A percentile compares a stretch with the other conserved stretches of the same genome.
Evolutionary conservation across 495 filamentous ascomycete species (phyloP).

Genomic region (Podospora tetraspora): DNA sequence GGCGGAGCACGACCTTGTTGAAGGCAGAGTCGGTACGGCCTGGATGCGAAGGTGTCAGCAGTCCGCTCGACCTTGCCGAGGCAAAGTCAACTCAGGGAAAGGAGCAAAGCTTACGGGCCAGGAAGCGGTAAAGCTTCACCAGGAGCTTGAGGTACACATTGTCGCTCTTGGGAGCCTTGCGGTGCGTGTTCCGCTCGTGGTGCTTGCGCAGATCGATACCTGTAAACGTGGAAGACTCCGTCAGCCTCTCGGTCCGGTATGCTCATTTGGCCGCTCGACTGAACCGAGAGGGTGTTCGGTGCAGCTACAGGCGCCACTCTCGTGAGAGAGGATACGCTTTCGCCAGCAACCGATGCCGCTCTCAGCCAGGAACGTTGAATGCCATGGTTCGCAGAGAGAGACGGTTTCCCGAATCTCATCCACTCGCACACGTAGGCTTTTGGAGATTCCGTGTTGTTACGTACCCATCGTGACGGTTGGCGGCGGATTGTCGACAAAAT

Average conservation of each 20-base stretch:
- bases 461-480: constrained; percentile 50
- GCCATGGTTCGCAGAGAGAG: constrained; percentile 38
- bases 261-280: constrained; percentile 31
- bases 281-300: not conserved
- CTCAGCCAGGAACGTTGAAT: constrained; percentile 23
- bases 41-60: constrained; percentile 29
- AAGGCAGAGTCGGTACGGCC: constrained; percentile 93
- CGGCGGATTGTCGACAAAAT: constrained; percentile 36
- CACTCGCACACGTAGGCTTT: constrained; percentile 43
- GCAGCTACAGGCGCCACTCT: constrained; percentile 1
- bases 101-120: constrained; percentile 69
- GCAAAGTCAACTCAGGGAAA: too few relatives aligned
- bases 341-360: constrained; percentile 1
- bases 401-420: constrained; percentile 27
- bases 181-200: constrained; percentile 81
- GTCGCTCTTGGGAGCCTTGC: constrained; percentile 94
- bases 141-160: constrained; percentile 97
- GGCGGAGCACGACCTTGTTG: constrained; percentile 94
- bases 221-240: constrained; percentile 40
- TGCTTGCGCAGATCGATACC: constrained; percentile 72
- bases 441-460: constrained; percentile 30
- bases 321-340: not conserved
- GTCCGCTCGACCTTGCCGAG: not conserved
- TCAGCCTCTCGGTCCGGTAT: constrained; percentile 53
- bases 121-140: constrained; percentile 98